These are phyloP conservation scores for Ceratocystis ficicola DNA, from an alignment of 2,329 filamentous ascomycete species.

Conservation along the genomic window DNA sequence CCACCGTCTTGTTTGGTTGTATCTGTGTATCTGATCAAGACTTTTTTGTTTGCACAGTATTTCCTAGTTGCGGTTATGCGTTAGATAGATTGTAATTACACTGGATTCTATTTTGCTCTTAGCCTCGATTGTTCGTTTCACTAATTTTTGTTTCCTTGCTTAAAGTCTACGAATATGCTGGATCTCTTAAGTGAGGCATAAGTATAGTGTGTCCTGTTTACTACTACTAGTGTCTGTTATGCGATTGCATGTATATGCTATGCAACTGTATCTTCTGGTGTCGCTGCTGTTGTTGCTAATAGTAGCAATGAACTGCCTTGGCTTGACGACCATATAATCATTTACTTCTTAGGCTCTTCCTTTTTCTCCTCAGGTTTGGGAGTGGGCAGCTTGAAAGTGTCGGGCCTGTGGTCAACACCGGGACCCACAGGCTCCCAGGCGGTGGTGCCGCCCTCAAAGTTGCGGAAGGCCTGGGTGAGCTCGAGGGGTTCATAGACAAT, in stretches of 20 bases:
- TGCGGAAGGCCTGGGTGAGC: conserved; percentile 94
- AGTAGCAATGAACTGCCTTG: background rate
- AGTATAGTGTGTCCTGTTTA: conserved; percentile 14
- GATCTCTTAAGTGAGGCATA: conserved; percentile 1
- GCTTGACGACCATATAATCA: background rate
- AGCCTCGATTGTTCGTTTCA: background rate
- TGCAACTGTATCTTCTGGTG: conserved; percentile 15
- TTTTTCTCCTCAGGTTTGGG: conserved; percentile 89
- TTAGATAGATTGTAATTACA: conserved; percentile 8
- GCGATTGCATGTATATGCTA: conserved; percentile 11
- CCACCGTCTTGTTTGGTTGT: background rate
- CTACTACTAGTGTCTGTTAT: conserved; percentile 15
- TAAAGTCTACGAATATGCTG: background rate
- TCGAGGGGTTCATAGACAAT: conserved; percentile 97
- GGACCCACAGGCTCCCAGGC: conserved; percentile 54
- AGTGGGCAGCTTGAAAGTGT: conserved; percentile 84
- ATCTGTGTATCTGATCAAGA: background rate
- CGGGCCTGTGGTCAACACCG: conserved; percentile 68
- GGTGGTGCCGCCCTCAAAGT: conserved; percentile 82
- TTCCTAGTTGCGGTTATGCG: background rate
- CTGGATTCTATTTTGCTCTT: background rate
- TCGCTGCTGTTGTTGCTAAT: conserved; percentile 11
- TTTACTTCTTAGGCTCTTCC: conserved; percentile 84
- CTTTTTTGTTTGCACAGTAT: background rate
- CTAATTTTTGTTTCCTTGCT: background rate